Percentiles rank a stretch among this genome's conserved stretches.
Conservation (phyloP, 768 basidiomycete genomes). For the Holtermannia corniformis region DNA sequence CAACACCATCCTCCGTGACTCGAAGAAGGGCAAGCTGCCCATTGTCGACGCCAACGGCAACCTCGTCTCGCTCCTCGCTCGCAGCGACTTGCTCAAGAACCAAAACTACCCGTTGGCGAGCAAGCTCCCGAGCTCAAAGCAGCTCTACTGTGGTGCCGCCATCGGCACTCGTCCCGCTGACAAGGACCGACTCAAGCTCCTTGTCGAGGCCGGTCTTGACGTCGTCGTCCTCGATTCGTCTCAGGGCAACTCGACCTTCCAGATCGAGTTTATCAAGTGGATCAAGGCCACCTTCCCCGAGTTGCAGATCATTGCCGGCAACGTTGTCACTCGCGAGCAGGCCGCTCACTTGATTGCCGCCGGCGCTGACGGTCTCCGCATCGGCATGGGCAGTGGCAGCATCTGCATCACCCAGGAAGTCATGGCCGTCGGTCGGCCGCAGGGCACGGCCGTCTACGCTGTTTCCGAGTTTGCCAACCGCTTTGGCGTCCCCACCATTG, state of each 20-base stretch:
- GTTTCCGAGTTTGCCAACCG: slow-evolving; percentile 75
- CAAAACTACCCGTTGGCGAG: slow-evolving; percentile 91
- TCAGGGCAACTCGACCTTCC: slow-evolving; percentile 90
- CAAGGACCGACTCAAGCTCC: slow-evolving; percentile 67
- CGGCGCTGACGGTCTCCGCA: slow-evolving; percentile 87
- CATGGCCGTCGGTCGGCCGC: slow-evolving; percentile 96
- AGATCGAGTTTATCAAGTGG: slow-evolving; percentile 89
- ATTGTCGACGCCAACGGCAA: slow-evolving; percentile 59
- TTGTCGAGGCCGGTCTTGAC: slow-evolving; percentile 90
- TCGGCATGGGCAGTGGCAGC: slow-evolving; percentile 97
- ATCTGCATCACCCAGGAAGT: slow-evolving; percentile 99
- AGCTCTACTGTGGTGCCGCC: slow-evolving; percentile 91
- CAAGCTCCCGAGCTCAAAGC: slow-evolving; percentile 82
- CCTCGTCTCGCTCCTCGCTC: slow-evolving; percentile 76
- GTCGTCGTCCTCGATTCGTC: slow-evolving; percentile 91
- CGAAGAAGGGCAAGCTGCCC: slow-evolving; percentile 96
- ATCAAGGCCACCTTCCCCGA: slow-evolving; percentile 76
- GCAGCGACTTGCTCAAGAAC: slow-evolving; percentile 94
- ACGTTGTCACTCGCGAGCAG: slow-evolving; percentile 96
- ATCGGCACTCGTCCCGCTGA: slow-evolving; percentile 87
- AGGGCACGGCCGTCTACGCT: slow-evolving; percentile 95
- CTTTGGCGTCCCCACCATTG: slow-evolving; percentile 93
- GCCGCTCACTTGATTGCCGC: slow-evolving; percentile 87
- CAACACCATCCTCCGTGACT: slow-evolving; percentile 86
- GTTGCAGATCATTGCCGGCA: slow-evolving; percentile 90